These are phyloP conservation scores for Straminergon stramineum DNA, from an alignment of 225 moss, liverwort and hornwort genomes.

Conservation along the genomic window DNA sequence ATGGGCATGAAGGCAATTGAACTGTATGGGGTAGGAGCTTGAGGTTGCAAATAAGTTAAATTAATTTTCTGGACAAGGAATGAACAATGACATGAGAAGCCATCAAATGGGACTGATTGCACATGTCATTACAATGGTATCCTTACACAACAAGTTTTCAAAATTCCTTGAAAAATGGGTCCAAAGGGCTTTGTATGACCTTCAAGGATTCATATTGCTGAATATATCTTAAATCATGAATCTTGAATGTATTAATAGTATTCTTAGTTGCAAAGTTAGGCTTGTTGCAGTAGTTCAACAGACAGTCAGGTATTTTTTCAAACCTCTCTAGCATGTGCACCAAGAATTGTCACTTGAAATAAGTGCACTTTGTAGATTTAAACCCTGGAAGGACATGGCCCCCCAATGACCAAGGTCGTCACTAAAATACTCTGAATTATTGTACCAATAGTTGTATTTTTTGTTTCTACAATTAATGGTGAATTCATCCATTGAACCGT, in stretches of 20 bases:
- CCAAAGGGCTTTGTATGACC: not conserved
- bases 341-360: not conserved
- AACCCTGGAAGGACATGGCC: too few relatives aligned
- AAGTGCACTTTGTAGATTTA: too few relatives aligned
- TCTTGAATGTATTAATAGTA: not conserved
- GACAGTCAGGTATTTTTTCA: fast-evolving
- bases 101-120: not conserved
- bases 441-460: too few relatives aligned
- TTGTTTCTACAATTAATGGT: too few relatives aligned
- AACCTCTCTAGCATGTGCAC: not conserved
- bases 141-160: not conserved
- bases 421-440: too few relatives aligned
- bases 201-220: not conserved
- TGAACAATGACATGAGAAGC: not conserved
- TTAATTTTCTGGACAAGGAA: not conserved
- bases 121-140: not conserved
- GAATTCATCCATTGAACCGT: too few relatives aligned
- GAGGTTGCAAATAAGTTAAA: not conserved
- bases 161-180: not conserved
- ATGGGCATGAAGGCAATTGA: too few relatives aligned
- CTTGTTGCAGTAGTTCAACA: not conserved
- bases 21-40: not conserved
- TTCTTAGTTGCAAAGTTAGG: not conserved
- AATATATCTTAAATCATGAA: not conserved
- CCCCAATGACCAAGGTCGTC: too few relatives aligned